Percentiles rank a stretch among this genome's conserved stretches.
Conservation (phyloP, 2,329 filamentous ascomycete genomes). For the Ciborinia camelliae region DNA sequence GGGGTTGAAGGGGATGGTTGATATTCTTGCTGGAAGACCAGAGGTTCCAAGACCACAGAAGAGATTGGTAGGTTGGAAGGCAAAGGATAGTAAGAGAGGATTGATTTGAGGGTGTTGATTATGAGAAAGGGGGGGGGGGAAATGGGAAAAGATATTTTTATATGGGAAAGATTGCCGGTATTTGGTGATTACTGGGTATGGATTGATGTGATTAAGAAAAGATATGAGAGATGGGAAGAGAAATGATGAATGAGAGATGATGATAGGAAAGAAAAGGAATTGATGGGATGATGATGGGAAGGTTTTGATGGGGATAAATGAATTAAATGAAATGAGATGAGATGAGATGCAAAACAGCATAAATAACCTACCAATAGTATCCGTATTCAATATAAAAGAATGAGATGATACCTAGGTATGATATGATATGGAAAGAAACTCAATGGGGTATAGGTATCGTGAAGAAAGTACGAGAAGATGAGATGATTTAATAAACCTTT, state of each 20-base stretch:
- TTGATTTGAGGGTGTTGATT: slow-evolving; percentile 8
- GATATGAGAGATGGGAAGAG: neutral
- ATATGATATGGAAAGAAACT: too few species aligned
- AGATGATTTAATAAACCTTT: too few species aligned
- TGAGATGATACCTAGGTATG: too few species aligned
- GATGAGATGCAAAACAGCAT: neutral
- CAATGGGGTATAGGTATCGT: too few species aligned
- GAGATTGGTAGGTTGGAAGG: slow-evolving; percentile 40
- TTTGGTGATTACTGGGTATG: neutral
- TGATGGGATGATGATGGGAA: neutral
- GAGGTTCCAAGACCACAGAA: slow-evolving; percentile 45
- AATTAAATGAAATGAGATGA: neutral
- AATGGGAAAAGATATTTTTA: neutral
- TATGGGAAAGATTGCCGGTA: neutral
- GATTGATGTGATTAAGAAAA: too few species aligned
- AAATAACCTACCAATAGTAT: too few species aligned
- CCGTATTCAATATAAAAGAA: slow-evolving; percentile 1
- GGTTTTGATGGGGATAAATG: neutral
- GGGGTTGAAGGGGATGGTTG: slow-evolving; percentile 73
- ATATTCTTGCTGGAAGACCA: slow-evolving; percentile 76
- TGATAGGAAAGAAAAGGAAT: neutral
- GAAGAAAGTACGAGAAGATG: too few species aligned
- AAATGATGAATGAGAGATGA: neutral
- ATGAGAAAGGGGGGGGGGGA: too few species aligned
- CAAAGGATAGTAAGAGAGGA: slow-evolving; percentile 23